Percentiles rank a stretch among this genome's conserved stretches.
Evolutionary conservation across 495 filamentous ascomycete genomes (phyloP).

Genomic region (Copromyces sp.): DNA sequence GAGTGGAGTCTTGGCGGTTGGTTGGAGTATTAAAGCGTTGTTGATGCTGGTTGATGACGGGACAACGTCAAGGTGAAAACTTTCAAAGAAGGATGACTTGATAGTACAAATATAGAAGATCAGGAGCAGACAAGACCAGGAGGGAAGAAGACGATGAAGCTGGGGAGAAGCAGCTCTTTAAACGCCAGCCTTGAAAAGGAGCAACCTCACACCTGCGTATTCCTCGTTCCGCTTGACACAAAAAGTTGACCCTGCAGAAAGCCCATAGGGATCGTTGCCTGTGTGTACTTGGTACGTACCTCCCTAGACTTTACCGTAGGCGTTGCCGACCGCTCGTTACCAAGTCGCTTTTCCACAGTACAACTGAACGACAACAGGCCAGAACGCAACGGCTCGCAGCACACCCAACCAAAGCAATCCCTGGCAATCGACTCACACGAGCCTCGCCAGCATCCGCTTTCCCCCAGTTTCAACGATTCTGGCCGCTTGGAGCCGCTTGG

Average conservation of each 20-base stretch:
- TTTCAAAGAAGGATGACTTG: neutral
- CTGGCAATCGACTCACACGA: neutral
- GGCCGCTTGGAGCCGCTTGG: neutral
- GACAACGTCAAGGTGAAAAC: neutral
- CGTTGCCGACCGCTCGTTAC: neutral
- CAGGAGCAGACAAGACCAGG: neutral
- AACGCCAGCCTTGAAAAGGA: neutral
- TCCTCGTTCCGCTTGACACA: neutral
- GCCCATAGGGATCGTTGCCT: neutral
- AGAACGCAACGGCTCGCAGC: neutral
- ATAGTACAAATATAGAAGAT: neutral
- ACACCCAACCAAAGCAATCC: neutral
- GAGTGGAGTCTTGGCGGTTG: neutral
- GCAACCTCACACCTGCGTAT: neutral
- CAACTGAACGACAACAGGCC: neutral
- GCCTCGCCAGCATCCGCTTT: neutral
- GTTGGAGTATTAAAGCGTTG: neutral
- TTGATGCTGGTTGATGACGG: neutral
- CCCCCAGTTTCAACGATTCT: neutral
- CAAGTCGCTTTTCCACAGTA: neutral
- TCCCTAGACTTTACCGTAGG: neutral
- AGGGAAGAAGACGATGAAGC: neutral
- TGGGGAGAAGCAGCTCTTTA: neutral
- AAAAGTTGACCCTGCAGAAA: neutral
- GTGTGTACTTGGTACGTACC: neutral